phyloP scores from a whole-genome alignment of 2,329 filamentous ascomycete genomes.

The Stachybotrys chlorohalonatus region DNA sequence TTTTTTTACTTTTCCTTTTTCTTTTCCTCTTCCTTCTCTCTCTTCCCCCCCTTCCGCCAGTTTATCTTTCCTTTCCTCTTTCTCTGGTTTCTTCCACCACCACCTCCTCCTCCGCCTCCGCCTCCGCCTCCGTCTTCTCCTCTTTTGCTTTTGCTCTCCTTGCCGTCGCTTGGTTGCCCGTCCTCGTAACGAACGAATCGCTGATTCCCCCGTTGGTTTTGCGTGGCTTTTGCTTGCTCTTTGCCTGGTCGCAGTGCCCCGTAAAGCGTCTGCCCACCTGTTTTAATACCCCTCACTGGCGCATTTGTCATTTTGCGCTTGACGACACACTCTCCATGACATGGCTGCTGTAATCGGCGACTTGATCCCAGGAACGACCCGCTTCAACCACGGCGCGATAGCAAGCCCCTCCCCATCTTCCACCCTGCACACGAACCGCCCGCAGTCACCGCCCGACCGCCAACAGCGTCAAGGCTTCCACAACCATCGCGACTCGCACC shows the following conservation, averaged over 20 bases:
- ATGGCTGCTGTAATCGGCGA: constrained; percentile 61
- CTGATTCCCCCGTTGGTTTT: not conserved
- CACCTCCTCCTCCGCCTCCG: not conserved
- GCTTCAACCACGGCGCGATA: constrained; percentile 61
- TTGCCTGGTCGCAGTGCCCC: not conserved
- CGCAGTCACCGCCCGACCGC: too few species aligned
- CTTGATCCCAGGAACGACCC: constrained; percentile 62
- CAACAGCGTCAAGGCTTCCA: too few species aligned
- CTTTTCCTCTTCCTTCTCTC: constrained; percentile 5
- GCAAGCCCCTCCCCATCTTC: constrained; percentile 26
- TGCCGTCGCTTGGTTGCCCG: not conserved
- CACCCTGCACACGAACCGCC: too few species aligned
- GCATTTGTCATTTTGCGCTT: constrained; percentile 1
- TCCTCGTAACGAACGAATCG: not conserved
- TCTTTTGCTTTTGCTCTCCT: not conserved
- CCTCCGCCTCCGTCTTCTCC: not conserved
- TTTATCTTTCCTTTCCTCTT: constrained; percentile 1
- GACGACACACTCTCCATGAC: constrained; percentile 24
- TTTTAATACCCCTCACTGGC: not conserved
- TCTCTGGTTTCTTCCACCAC: constrained; percentile 2
- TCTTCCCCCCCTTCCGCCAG: constrained; percentile 8
- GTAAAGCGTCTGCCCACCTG: not conserved
- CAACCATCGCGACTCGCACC: not conserved
- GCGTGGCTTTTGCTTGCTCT: not conserved
- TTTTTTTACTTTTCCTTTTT: not conserved